Evolutionary conservation across 129 eudicot genomes (phyloP), one percentile per base, ranked within the genome.

Genomic region (Dittrichia graveolens): DNA sequence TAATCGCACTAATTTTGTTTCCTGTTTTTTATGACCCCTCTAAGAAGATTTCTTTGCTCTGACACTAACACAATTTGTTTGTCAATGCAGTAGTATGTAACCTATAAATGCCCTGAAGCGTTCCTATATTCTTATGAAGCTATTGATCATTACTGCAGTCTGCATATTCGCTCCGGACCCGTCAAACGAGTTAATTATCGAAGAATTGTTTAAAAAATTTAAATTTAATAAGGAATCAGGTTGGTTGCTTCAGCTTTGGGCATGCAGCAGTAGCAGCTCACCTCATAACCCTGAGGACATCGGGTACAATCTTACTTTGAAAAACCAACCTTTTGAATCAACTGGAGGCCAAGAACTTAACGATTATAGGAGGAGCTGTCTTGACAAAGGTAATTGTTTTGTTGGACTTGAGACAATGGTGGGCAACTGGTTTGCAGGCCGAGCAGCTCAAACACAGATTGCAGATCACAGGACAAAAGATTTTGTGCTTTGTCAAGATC

Each of bases 221-320:
- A 19, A 45, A 5, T 45, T 45, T 56, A 3, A 19, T 15, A 6
- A 6, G 8, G 53, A 65, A 15, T 5, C 56, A 5, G 71, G n/a
- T n/a, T n/a, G 71, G 24, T 45, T 24, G 24, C 71, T 65, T 65
- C 56, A 65, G 42, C 24, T 19, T 47, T 65, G 71, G 71, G 41
- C 11, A 24, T 45, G n/a, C n/a, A n/a, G n/a, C n/a, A n/a, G 56
- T 15, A 45, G n/a, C n/a, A n/a, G n/a, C n/a, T n/a, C 11, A 18
- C 4, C 14, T 42, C 1, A 4, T 18, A 3, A 18, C 45, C 9
- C 54, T 3, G 52, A 65, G 40, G 42, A 65, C 11, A 18, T 8
- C 19, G 56, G 71, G 10, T 24, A 5, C 54, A 45, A 12, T 10
- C 55, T 65, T 45, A 12, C 3, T 3, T 19, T 65, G 40, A 19